Percentiles rank a stretch among this genome's conserved stretches.
These are phyloP conservation scores for Helichrysum umbraculigerum DNA, from an alignment of 129 eudicot genomes.

Conservation along the genomic window DNA sequence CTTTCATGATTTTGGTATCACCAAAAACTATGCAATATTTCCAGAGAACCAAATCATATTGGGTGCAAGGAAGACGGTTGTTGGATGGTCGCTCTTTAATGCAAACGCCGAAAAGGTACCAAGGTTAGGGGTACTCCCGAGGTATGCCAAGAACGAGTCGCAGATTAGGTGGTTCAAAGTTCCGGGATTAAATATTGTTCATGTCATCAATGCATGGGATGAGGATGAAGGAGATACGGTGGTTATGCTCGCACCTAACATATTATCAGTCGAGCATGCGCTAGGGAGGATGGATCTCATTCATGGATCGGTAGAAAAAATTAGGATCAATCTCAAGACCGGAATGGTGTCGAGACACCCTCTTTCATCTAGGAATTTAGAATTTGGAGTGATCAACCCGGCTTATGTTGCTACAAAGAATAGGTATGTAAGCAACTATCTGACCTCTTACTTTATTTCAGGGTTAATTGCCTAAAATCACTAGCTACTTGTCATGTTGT, in stretches of 20 bases:
- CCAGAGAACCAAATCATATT: constrained; percentile 38
- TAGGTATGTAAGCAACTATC: constrained; percentile 10
- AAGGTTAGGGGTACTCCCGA: constrained; percentile 32
- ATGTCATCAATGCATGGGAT: constrained; percentile 45
- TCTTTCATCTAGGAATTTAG: constrained; percentile 22
- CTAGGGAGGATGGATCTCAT: constrained; percentile 32
- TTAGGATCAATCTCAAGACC: constrained; percentile 28
- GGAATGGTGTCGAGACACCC: constrained; percentile 29
- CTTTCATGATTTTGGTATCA: constrained; percentile 43
- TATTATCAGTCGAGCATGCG: constrained; percentile 39
- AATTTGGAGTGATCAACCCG: constrained; percentile 20
- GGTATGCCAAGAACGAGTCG: constrained; percentile 44
- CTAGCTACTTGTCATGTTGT: too few species aligned
- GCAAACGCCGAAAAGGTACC: constrained; percentile 18
- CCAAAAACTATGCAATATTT: constrained; percentile 38
- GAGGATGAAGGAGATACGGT: constrained; percentile 33
- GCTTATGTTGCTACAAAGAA: constrained; percentile 18
- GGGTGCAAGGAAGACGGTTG: constrained; percentile 28
- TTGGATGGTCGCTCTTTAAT: constrained; percentile 24
- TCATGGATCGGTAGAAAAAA: constrained; percentile 41
- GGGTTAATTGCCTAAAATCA: too few species aligned
- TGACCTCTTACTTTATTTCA: too few species aligned
- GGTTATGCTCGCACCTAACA: constrained; percentile 46
- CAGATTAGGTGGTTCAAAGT: constrained; percentile 45
- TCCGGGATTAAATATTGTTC: constrained; percentile 40